Percentiles rank a stretch among this genome's conserved stretches.
Conservation (phyloP, 2,329 filamentous ascomycete species). For the Calonectria fujianensis region DNA sequence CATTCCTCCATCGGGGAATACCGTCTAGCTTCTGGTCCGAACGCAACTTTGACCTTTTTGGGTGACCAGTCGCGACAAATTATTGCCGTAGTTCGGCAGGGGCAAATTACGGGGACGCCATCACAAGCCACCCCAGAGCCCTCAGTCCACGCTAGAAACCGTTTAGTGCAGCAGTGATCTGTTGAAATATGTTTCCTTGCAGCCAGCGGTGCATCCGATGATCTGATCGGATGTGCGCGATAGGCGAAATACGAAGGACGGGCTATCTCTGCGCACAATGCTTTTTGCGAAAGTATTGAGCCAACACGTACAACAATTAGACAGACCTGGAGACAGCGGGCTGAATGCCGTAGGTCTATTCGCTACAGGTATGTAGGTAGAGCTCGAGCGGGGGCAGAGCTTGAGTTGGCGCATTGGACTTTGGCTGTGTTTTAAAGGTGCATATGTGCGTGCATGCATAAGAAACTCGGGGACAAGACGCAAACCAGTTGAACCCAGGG, state of each 20-base stretch:
- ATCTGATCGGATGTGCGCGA: background rate
- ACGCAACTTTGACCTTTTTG: background rate
- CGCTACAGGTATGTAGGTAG: background rate
- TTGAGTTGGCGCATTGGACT: background rate
- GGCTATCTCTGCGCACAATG: background rate
- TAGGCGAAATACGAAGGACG: background rate
- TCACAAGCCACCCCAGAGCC: background rate
- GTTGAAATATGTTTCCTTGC: background rate
- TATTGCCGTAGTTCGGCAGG: background rate
- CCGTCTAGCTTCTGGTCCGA: background rate
- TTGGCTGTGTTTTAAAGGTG: background rate
- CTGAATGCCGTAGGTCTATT: background rate
- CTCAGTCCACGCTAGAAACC: background rate
- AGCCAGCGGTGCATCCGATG: background rate
- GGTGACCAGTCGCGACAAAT: background rate
- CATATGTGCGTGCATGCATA: background rate
- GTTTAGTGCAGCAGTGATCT: background rate
- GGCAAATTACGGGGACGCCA: constrained; percentile 3
- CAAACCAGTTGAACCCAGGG: background rate
- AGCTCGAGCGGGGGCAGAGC: background rate
- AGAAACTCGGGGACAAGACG: background rate
- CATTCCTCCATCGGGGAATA: background rate
- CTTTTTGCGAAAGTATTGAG: background rate
- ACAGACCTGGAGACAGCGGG: background rate
- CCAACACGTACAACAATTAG: background rate